phyloP scores from a whole-genome alignment of 1,284 basidiomycete species.

The Boletus austroedulis region DNA sequence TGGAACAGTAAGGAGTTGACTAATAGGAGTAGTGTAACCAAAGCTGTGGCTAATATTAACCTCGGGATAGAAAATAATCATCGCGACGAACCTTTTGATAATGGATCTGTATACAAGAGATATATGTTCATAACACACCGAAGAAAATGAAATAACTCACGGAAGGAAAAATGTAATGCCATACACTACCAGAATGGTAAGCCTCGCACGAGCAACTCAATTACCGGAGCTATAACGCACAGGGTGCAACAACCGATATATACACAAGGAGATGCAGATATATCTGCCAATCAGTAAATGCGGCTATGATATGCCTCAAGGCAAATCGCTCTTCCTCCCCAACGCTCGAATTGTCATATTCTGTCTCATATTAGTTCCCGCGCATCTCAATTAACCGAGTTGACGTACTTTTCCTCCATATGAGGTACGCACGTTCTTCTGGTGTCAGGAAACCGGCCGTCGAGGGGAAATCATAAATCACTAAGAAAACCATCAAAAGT shows the following conservation, averaged over 20 bases:
- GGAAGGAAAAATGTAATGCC: slow-evolving; percentile 68
- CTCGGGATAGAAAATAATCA: neutral
- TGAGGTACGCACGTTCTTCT: slow-evolving; percentile 45
- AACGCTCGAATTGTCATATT: slow-evolving; percentile 60
- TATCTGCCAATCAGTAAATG: slow-evolving; percentile 65
- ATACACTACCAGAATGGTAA: slow-evolving; percentile 37
- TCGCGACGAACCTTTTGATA: slow-evolving; percentile 47
- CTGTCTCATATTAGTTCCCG: slow-evolving; percentile 9
- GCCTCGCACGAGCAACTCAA: neutral
- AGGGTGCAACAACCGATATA: slow-evolving; percentile 55
- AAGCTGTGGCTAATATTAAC: slow-evolving; percentile 40
- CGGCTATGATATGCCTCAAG: slow-evolving; percentile 50
- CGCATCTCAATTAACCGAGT: neutral
- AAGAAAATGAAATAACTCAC: slow-evolving; percentile 37
- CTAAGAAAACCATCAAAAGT: slow-evolving; percentile 19
- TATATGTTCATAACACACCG: neutral
- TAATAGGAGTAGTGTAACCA: slow-evolving; percentile 53
- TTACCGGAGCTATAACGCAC: slow-evolving; percentile 39
- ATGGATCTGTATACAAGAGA: slow-evolving; percentile 48
- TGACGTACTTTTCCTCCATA: slow-evolving; percentile 54
- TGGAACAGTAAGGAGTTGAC: slow-evolving; percentile 67
- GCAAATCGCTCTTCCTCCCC: slow-evolving; percentile 64
- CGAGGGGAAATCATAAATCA: slow-evolving; percentile 49
- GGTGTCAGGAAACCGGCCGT: slow-evolving; percentile 48
- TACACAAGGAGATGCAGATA: slow-evolving; percentile 43